These are phyloP conservation scores for Vigna hirtella DNA, from an alignment of 306 rosid species.

Conservation along the genomic window DNA sequence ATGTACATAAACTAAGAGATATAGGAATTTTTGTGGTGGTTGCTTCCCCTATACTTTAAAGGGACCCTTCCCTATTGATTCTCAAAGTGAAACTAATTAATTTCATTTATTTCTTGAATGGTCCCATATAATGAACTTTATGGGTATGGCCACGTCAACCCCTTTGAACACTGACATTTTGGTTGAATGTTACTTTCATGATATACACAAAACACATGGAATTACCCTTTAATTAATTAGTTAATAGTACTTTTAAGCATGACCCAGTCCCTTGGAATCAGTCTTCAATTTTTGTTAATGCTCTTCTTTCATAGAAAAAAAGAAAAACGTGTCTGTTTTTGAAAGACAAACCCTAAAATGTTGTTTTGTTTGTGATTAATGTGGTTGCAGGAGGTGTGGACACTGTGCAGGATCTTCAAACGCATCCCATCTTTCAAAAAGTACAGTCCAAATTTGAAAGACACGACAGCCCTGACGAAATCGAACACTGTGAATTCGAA, in stretches of 20 bases:
- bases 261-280: neutral
- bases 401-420: conserved; percentile 80
- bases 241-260: neutral
- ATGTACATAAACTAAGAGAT: neutral
- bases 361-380: neutral
- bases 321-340: neutral
- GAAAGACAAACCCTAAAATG: neutral
- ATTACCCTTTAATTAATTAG: neutral
- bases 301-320: neutral
- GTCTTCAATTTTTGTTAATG: neutral
- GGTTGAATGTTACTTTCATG: neutral
- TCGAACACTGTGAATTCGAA: conserved; percentile 46
- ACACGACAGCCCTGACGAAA: conserved; percentile 16
- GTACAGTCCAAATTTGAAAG: conserved; percentile 51
- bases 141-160: conserved; percentile 15
- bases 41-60: neutral
- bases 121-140: neutral
- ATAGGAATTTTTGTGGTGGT: neutral
- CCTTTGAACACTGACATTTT: conserved; percentile 17
- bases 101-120: conserved; percentile 18
- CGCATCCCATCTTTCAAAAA: conserved; percentile 65
- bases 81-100: neutral
- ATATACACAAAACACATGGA: neutral
- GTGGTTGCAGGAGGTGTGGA: conserved; percentile 82
- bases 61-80: conserved; percentile 13